Conservation (phyloP, 2,329 filamentous ascomycete species). For the Triangularia verruculosa region DNA sequence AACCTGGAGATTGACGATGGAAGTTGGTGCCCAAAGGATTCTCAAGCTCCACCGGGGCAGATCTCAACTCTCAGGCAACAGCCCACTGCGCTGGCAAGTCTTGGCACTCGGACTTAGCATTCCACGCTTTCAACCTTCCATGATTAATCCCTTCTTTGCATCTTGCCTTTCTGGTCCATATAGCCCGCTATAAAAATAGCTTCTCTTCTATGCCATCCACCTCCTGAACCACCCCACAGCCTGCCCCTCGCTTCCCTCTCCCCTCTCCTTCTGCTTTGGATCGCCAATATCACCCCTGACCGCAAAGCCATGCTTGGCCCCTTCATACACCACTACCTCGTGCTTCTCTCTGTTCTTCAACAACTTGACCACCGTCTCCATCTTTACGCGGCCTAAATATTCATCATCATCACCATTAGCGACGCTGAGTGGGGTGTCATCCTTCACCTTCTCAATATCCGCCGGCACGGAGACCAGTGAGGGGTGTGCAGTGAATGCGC, state of each 20-base stretch:
- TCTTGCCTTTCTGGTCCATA: no score
- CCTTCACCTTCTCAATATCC: conserved; percentile 38
- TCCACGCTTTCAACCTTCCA: no score
- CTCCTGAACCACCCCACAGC: conserved; percentile 36
- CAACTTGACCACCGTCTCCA: conserved; percentile 28
- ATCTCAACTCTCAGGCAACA: no score
- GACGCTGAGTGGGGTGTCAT: conserved; percentile 37
- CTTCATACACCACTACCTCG: conserved; percentile 36
- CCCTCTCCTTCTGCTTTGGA: conserved; percentile 33
- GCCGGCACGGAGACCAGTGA: conserved; percentile 39
- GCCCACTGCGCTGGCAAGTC: no score
- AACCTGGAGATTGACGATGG: background rate
- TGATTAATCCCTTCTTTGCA: no score
- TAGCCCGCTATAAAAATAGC: no score
- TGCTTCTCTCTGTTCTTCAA: conserved; percentile 26
- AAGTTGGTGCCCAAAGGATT: background rate
- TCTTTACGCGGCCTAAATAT: conserved; percentile 30
- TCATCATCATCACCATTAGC: conserved; percentile 39
- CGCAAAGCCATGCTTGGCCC: conserved; percentile 43
- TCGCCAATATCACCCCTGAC: conserved; percentile 36
- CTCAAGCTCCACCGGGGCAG: background rate
- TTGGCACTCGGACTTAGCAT: no score
- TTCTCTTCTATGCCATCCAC: conserved; percentile 13
- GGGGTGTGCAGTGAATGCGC: conserved; percentile 45
- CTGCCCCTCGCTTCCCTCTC: conserved; percentile 37